These are phyloP conservation scores for Dryas alaskensis DNA, from an alignment of 306 rosid species.

Conservation along the genomic window DNA sequence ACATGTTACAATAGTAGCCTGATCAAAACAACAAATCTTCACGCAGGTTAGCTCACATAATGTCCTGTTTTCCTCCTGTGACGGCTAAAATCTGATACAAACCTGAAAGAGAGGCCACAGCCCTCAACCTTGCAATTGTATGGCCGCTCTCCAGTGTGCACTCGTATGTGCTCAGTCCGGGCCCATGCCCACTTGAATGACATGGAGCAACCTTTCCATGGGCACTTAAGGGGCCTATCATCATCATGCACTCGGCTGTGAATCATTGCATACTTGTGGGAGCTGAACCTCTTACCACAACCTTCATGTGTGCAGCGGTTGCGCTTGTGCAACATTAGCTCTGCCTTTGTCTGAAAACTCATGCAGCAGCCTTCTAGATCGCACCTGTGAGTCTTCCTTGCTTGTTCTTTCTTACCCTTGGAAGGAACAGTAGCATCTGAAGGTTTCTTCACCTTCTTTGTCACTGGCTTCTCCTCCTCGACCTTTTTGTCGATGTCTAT, in stretches of 20 bases:
- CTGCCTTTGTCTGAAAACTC: constrained; percentile 72
- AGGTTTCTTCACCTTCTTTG: constrained; percentile 44
- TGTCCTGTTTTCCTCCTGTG: constrained; percentile 95
- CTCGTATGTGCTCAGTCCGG: constrained; percentile 89
- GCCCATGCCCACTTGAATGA: constrained; percentile 99
- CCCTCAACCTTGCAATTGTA: constrained; percentile 82
- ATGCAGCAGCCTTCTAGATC: constrained; percentile 80
- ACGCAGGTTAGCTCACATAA: constrained; percentile 47
- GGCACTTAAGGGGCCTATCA: constrained; percentile 90
- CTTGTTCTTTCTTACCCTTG: constrained; percentile 42
- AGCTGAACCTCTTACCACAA: constrained; percentile 89
- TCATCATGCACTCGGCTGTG: constrained; percentile 91
- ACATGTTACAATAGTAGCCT: constrained; percentile 21
- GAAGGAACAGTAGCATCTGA: constrained; percentile 32
- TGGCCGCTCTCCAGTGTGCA: constrained; percentile 96
- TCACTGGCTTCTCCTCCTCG: constrained; percentile 36
- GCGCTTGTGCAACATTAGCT: constrained; percentile 68
- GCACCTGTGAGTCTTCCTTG: constrained; percentile 51
- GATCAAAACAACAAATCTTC: constrained; percentile 27
- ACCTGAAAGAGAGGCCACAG: constrained; percentile 90
- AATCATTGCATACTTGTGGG: constrained; percentile 79
- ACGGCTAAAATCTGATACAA: constrained; percentile 88
- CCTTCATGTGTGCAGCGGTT: constrained; percentile 86
- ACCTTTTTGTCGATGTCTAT: constrained; percentile 25
- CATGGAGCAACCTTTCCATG: constrained; percentile 98